Evolutionary conservation across 768 basidiomycete species (phyloP), one percentile per base, ranked within the genome.

Genomic region (Dictyophora rubrovolvata): DNA sequence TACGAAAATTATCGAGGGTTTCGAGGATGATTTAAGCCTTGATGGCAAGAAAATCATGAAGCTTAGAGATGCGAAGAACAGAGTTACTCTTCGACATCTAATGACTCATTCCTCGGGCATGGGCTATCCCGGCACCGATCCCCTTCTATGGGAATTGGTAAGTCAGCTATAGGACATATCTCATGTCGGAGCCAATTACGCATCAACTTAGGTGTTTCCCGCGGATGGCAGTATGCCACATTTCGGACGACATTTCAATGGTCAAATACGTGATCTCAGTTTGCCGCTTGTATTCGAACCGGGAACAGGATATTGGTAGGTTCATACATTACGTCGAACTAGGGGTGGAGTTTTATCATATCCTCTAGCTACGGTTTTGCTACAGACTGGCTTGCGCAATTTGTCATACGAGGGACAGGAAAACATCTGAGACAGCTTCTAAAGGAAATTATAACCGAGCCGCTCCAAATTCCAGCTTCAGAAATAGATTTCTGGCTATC

Each of bases 1-100:
- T 12, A 54, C 21, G 14, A 23, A 54, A n/a, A 54, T 54, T 20
- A 54, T 54, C 23, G 53, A 54, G 28, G 53, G 53, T 20, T 54
- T 54, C 18, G 53, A 54, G 34, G 28, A 54, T 10, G 36, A n/a
- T 21, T 20, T 23, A 14, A 23, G 34, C 12, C 23, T 7, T 9
- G 34, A 54, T 20, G 53, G 53, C 1, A 54, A 20, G 34, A 54
- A 54, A n/a, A 20, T 36, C 8, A 54, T 54, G 28, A 54, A 54
- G 53, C 34, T 54, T 10, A 22, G 34, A 35, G 53, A 54, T 36
- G 53, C 34, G 7, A 54, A 54, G 53, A 36, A 36, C 28, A 23
- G 34, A 28, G 53, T 54, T 36, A 54, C 53, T 20, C 53, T 54
- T 14, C 18, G 53, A 7, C 23, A 33, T 17, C 17, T 54, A 16